These are phyloP conservation scores for Cardamine resedifolia DNA, from an alignment of 345 rosid genomes.

Conservation along the genomic window DNA sequence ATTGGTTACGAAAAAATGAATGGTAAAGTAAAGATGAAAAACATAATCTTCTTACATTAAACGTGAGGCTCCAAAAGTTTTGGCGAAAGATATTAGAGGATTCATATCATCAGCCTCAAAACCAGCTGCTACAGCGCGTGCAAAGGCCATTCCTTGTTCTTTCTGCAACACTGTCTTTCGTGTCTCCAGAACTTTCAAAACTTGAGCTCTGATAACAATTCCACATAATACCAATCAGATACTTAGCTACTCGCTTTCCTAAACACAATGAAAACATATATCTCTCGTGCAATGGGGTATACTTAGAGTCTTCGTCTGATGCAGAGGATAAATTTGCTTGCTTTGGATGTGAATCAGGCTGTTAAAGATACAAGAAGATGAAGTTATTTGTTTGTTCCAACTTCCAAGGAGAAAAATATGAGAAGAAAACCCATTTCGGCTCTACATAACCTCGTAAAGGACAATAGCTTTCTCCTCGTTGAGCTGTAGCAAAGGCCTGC, in stretches of 20 bases:
- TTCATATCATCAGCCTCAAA: constrained; percentile 77
- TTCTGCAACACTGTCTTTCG: constrained; percentile 76
- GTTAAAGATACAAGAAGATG: constrained; percentile 40
- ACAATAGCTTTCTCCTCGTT: constrained; percentile 88
- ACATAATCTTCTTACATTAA: constrained; percentile 50
- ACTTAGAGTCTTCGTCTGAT: constrained; percentile 75
- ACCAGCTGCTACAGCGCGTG: constrained; percentile 99
- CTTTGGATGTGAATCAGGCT: constrained; percentile 65
- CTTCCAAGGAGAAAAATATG: neutral
- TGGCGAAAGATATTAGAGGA: constrained; percentile 73
- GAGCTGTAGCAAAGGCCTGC: constrained; percentile 43
- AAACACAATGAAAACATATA: neutral
- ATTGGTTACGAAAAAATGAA: neutral
- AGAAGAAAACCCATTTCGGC: constrained; percentile 10
- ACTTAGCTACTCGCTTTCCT: neutral
- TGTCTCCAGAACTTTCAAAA: constrained; percentile 84
- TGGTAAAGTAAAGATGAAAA: neutral
- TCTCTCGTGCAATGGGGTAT: constrained; percentile 32
- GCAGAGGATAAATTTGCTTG: constrained; percentile 53
- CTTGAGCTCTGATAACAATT: constrained; percentile 64
- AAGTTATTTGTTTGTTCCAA: constrained; percentile 5
- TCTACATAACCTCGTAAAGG: constrained; percentile 62
- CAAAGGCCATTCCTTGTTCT: constrained; percentile 99
- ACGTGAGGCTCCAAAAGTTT: constrained; percentile 87
- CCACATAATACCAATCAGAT: constrained; percentile 2